phyloP scores from a whole-genome alignment of 805 yeast genomes.

The Metschnikowia kunwiensis region DNA sequence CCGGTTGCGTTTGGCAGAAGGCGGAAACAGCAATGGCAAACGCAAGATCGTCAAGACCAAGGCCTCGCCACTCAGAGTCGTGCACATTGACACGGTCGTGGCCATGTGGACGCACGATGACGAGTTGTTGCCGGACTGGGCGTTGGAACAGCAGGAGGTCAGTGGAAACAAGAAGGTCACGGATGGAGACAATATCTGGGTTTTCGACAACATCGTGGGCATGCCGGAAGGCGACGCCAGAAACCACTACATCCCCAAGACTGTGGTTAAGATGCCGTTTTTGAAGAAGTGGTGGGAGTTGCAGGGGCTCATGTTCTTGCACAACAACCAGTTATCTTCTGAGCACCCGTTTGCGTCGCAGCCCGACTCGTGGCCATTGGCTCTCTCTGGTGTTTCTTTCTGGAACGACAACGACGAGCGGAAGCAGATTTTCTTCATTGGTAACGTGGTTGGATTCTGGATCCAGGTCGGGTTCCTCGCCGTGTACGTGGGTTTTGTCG shows the following conservation, averaged over 20 bases:
- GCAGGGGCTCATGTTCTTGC: slow-evolving; percentile 85
- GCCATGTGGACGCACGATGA: slow-evolving; percentile 93
- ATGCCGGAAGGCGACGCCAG: slow-evolving; percentile 55
- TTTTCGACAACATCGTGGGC: slow-evolving; percentile 63
- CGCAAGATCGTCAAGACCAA: slow-evolving; percentile 62
- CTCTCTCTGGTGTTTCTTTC: slow-evolving; percentile 88
- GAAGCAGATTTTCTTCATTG: slow-evolving; percentile 83
- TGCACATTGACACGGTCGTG: slow-evolving; percentile 85
- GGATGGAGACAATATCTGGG: slow-evolving; percentile 72
- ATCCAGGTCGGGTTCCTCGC: slow-evolving; percentile 64
- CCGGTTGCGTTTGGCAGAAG: slow-evolving; percentile 54
- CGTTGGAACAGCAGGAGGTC: slow-evolving; percentile 83
- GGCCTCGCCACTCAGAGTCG: slow-evolving; percentile 62
- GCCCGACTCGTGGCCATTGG: slow-evolving; percentile 89
- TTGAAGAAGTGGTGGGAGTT: slow-evolving; percentile 85
- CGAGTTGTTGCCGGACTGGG: slow-evolving; percentile 91
- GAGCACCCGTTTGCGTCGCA: slow-evolving; percentile 95
- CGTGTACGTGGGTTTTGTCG: slow-evolving; percentile 57
- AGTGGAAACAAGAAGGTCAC: slow-evolving; percentile 85
- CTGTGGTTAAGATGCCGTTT: slow-evolving; percentile 63
- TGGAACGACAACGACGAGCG: slow-evolving; percentile 74
- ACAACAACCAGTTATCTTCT: slow-evolving; percentile 80
- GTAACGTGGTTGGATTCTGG: slow-evolving; percentile 92
- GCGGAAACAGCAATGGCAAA: slow-evolving; percentile 40
- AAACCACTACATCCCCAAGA: slow-evolving; percentile 60